Conservation (phyloP, 306 rosid species). For the Medicago ruthenica region DNA sequence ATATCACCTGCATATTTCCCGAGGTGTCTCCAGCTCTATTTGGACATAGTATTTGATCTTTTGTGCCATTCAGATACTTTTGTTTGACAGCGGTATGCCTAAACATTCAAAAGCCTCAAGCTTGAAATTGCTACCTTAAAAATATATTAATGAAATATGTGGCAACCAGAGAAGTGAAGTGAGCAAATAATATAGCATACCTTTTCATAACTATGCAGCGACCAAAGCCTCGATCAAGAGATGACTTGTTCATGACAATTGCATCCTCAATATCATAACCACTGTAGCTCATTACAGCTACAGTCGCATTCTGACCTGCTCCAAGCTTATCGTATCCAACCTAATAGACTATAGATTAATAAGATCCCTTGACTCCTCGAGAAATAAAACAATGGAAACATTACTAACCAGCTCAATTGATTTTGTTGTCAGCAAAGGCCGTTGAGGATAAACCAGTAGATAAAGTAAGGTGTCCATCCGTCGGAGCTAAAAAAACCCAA, state of each 20-base stretch:
- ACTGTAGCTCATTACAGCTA: conserved; percentile 98
- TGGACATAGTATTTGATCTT: conserved; percentile 76
- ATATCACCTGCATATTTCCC: conserved; percentile 64
- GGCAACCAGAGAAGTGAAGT: conserved; percentile 41
- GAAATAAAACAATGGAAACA: conserved; percentile 32
- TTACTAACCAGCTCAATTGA: conserved; percentile 93
- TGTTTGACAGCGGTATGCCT: conserved; percentile 64
- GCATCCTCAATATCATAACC: conserved; percentile 99
- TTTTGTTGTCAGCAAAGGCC: conserved; percentile 87
- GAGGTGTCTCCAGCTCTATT: conserved; percentile 49
- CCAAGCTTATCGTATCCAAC: conserved; percentile 98
- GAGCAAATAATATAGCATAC: conserved; percentile 45
- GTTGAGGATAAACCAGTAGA: conserved; percentile 92
- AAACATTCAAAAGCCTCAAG: conserved; percentile 41
- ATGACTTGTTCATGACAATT: conserved; percentile 95
- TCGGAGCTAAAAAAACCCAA: conserved; percentile 55
- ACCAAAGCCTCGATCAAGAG: conserved; percentile 98
- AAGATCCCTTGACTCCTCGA: background rate
- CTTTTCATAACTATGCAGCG: conserved; percentile 94
- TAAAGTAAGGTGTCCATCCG: conserved; percentile 88
- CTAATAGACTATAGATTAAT: conserved; percentile 52
- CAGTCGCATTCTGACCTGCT: conserved; percentile 98
- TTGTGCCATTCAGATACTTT: conserved; percentile 63
- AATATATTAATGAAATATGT: conserved; percentile 27
- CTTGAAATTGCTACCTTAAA: conserved; percentile 22